phyloP scores from a whole-genome alignment of 164 flowering plant genomes.

The Echeveria elegans region DNA sequence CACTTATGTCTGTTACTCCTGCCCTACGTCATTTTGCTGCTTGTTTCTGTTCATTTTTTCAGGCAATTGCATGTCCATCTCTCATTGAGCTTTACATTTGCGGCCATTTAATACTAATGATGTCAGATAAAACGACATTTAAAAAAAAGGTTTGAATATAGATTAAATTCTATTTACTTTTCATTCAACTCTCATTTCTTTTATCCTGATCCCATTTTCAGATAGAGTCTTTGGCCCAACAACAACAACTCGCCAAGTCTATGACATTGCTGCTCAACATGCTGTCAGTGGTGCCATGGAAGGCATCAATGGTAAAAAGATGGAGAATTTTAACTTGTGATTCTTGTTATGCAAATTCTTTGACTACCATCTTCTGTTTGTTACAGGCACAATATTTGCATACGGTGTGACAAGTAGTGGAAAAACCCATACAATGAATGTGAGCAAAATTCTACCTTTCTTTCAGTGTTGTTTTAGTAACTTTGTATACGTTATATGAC shows the following conservation, averaged over 20 bases:
- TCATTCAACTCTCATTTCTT: background rate
- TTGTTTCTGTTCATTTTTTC: too few relatives aligned
- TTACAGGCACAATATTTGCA: slow-evolving; percentile 80
- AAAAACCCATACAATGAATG: slow-evolving; percentile 95
- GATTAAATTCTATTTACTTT: background rate
- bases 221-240: slow-evolving; percentile 99
- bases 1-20: too few relatives aligned
- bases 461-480: background rate
- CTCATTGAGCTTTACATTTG: too few relatives aligned
- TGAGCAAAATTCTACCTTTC: slow-evolving; percentile 22
- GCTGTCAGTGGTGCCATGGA: slow-evolving; percentile 87
- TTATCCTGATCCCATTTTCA: slow-evolving; percentile 19
- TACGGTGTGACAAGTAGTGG: slow-evolving; percentile 99
- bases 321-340: background rate
- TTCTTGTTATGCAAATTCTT: background rate
- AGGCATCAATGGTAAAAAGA: slow-evolving; percentile 72
- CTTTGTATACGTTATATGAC: background rate
- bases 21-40: too few relatives aligned
- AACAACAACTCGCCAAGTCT: slow-evolving; percentile 92
- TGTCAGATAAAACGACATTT: too few relatives aligned
- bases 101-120: too few relatives aligned
- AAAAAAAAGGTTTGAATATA: background rate
- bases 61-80: too few relatives aligned
- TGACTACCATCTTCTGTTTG: slow-evolving; percentile 4
- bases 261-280: slow-evolving; percentile 94